A percentile compares a stretch with the other conserved stretches of the same genome.
These are phyloP conservation scores for Leccinum variicolor DNA, from an alignment of 768 basidiomycete species.

Conservation along the genomic window DNA sequence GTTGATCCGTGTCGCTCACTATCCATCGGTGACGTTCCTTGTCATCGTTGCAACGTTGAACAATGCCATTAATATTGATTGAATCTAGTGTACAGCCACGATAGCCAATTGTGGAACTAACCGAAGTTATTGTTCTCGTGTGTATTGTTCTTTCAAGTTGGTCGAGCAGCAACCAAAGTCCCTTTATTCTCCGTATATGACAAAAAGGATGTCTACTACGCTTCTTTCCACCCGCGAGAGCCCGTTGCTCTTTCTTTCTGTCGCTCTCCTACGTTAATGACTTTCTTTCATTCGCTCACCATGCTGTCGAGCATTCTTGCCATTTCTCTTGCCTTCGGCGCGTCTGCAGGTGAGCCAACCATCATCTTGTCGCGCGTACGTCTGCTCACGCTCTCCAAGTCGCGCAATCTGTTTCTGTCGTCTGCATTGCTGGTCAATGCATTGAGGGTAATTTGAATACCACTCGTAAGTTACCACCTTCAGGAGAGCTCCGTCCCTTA, in stretches of 20 bases:
- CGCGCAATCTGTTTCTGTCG: conserved; percentile 59
- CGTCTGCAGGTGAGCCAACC: conserved; percentile 36
- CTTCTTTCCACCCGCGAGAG: conserved; percentile 14
- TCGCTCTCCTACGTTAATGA: conserved; percentile 17
- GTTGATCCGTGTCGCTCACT: not conserved
- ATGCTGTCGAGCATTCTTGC: conserved; percentile 42
- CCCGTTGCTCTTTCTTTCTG: conserved; percentile 20
- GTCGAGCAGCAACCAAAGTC: conserved; percentile 18
- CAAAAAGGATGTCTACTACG: conserved; percentile 27
- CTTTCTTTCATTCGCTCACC: conserved; percentile 24
- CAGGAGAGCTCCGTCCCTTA: conserved; percentile 9
- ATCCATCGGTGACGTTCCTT: not conserved
- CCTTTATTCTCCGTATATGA: conserved; percentile 27
- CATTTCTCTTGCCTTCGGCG: conserved; percentile 34
- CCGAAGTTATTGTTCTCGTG: conserved; percentile 25
- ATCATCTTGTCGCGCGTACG: not conserved
- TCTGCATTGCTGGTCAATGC: conserved; percentile 90
- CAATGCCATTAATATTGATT: not conserved
- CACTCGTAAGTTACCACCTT: conserved; percentile 46
- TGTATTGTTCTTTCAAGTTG: conserved; percentile 19
- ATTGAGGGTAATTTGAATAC: conserved; percentile 74
- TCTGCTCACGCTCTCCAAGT: conserved; percentile 29
- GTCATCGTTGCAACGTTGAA: not conserved
- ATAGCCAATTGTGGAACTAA: conserved; percentile 2
- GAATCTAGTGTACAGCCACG: conserved; percentile 13